Percentiles rank a stretch among this genome's conserved stretches.
phyloP scores from a whole-genome alignment of 2,329 filamentous ascomycete genomes.

The Cladosporium velox region DNA sequence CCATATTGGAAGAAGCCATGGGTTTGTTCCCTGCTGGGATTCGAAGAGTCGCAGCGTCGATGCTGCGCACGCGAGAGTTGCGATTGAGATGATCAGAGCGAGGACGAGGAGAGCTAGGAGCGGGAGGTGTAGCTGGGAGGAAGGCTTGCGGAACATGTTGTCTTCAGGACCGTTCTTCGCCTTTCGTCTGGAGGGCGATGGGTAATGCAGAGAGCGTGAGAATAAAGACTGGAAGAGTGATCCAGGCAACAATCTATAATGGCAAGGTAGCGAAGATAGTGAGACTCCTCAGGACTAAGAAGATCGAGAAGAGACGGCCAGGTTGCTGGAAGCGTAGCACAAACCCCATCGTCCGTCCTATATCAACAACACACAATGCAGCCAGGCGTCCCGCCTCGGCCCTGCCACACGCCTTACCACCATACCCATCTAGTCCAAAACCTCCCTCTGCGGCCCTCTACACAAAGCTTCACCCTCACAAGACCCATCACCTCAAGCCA shows the following conservation, averaged over 20 bases:
- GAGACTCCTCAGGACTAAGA: not conserved
- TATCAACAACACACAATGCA: not conserved
- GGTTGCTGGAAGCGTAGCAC: not conserved
- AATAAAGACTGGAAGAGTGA: not conserved
- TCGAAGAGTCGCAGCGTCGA: slow-evolving; percentile 48
- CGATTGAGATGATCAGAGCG: slow-evolving; percentile 43
- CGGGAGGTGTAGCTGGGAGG: slow-evolving; percentile 29
- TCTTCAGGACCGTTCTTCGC: not conserved
- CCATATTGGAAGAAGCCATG: slow-evolving; percentile 53
- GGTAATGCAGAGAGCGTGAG: not conserved
- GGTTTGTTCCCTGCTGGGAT: slow-evolving; percentile 44
- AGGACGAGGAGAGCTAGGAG: slow-evolving; percentile 30
- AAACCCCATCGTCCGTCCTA: slow-evolving; percentile 1
- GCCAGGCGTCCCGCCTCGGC: not conserved
- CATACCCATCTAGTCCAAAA: not conserved
- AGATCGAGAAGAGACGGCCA: not conserved
- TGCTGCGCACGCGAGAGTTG: slow-evolving; percentile 47
- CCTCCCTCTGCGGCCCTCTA: not conserved
- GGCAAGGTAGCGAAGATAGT: not conserved
- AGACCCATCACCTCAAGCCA: not conserved
- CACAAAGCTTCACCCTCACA: not conserved
- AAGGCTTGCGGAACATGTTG: slow-evolving; percentile 20
- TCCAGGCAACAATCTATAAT: not conserved
- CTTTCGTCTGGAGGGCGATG: not conserved
- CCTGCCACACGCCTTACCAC: not conserved